Base-by-base conservation (phyloP, 768 basidiomycete species). In the Boletellus ananas region DNA sequence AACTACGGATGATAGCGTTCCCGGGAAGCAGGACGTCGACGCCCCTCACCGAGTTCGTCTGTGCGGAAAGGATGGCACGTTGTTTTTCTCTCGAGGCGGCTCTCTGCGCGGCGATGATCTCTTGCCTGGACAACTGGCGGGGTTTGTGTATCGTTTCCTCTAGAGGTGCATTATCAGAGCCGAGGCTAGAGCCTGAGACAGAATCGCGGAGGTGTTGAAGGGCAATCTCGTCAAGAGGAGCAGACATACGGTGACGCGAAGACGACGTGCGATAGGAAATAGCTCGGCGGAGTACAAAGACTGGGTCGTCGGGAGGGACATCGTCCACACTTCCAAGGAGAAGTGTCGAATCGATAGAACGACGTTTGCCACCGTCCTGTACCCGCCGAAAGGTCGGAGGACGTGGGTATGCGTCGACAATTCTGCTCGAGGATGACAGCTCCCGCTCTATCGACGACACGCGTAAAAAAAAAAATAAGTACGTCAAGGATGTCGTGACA, bases 81-180 rank as follows among this genome's bases (percentile, higher is more conserved):
- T 87, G 94, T 53, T 84, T 94, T 1, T 93, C 94, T 11, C 90
- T 79, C 7, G 80, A 84, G 0, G 85, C 89, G 1, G 87, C 90
- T 6, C 94, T 82, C 63, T 97, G 95, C 6, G 93, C 93, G 12
- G 90, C 90, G 49, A 97, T 96, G 60, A 96, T 87, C 58, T 96
- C 93, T 55, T 90, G 89, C 20, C 85, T 79, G 3, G 90, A 89
- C 54, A 70, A 60, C 53, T 70, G 68, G 49, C 61, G 73, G 31
- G 65, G 64, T 43, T 74, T 78, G 29, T 45, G 50, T 14, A 27
- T 7, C 2, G 62, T 40, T n/a, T 75, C 70, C 4, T 77, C 72
- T 2, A 52, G 41, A 2, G 59, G 35, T 21, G 49, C 47, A 7
- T 61, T 57, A 49, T 84, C 83, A 6, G 84, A 79, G 43, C 75